These are phyloP conservation scores for Heracleum sosnowskyi DNA, from an alignment of 129 eudicot genomes.

Conservation along the genomic window DNA sequence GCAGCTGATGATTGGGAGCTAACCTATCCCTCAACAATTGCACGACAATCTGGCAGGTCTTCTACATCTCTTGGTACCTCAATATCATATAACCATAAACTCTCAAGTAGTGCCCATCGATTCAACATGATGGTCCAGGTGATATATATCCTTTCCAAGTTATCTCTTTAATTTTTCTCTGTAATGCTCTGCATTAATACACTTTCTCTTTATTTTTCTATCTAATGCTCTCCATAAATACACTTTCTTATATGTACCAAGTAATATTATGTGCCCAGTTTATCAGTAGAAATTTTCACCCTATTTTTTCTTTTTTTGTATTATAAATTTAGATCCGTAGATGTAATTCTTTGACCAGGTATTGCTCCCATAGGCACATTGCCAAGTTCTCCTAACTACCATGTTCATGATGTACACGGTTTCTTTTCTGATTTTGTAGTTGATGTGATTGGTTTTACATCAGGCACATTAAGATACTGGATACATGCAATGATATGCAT, in stretches of 20 bases:
- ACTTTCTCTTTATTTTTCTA: background rate
- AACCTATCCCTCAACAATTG: slow-evolving; percentile 44
- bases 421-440: background rate
- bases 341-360: background rate
- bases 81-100: slow-evolving; percentile 53
- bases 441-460: background rate
- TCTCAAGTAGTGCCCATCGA: slow-evolving; percentile 96
- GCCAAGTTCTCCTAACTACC: background rate
- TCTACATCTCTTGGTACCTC: slow-evolving; percentile 43
- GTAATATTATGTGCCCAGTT: background rate
- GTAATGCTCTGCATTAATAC: background rate
- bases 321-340: background rate
- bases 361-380: background rate
- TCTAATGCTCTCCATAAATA: background rate
- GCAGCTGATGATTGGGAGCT: slow-evolving; percentile 99
- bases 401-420: background rate
- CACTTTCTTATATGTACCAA: background rate
- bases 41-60: slow-evolving; percentile 74
- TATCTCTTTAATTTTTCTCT: background rate
- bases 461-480: background rate
- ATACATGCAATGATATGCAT: slow-evolving; percentile 1
- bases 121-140: slow-evolving; percentile 97
- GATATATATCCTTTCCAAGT: slow-evolving; percentile 2
- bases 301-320: background rate
- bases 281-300: background rate